Evolutionary conservation across 768 basidiomycete species (phyloP), one percentile per base, ranked within the genome.

Genomic region (Leccinum truebloodii): DNA sequence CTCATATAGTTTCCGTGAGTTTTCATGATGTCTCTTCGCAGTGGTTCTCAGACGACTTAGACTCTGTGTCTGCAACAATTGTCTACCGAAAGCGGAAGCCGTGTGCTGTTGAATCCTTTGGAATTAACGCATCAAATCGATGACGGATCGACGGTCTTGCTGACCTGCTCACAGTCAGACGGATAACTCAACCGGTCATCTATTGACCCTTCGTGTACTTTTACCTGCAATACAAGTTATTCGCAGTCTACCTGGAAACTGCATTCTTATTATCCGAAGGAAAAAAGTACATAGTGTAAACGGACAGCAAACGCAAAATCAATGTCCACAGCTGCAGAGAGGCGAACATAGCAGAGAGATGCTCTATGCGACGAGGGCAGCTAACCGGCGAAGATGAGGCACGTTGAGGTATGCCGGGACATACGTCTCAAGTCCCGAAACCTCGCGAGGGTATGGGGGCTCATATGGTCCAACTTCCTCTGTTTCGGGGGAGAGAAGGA

Each of bases 381-480:
- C 93, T 70, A 94, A 80, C 66, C 93, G 87, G 68, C 94, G 85
- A 64, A 95, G 82, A 77, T 94, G 92, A 35, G 92, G 89, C 59
- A 95, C 90, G 69, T 90, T 94, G 69, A 95, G 83, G 71, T 94
- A 94, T 67, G 93, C 90, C 41, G 94, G 94, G 28, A 95, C 92
- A 69, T 95, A 98, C 32, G 96, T 98, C 80, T 98, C 97, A 67
- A 99, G 78, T 22, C 94, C 96, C 2, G 91, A 91, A 48, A 98
- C 95, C 69, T 98, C 95, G 59, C 97, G 87, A 22, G 95, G 92
- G 57, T 95, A 81, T 2, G 97, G 95, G 51, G 95, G 80, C 72
- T 98, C 95, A 72, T 94, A 98, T 54, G 94, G 90, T 28, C 94
- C 94, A 22, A 97, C 96, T 77, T 98, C 97, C 71, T 98, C 97